phyloP scores from a whole-genome alignment of 306 rosid genomes.

The Pterocarpus macrocarpus region DNA sequence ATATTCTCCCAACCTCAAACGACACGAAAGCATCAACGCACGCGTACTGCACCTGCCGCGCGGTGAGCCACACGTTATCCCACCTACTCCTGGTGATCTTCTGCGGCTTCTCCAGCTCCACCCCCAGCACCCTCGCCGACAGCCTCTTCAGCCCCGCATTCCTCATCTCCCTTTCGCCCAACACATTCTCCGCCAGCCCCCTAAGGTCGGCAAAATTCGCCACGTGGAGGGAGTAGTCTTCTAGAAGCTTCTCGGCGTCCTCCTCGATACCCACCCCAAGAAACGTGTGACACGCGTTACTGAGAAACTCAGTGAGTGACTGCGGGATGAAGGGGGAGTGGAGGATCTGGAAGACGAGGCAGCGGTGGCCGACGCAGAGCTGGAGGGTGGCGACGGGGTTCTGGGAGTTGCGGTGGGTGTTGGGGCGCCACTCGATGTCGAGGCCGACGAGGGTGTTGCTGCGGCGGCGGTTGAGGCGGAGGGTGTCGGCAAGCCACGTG shows the following conservation, averaged over 20 bases:
- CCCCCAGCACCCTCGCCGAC: conserved; percentile 33
- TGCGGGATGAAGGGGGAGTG: conserved; percentile 42
- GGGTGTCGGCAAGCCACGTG: conserved; percentile 45
- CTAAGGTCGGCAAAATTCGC: conserved; percentile 41
- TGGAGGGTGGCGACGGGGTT: conserved; percentile 48
- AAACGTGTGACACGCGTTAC: conserved; percentile 26
- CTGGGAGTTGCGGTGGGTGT: conserved; percentile 16
- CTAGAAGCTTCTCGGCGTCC: conserved; percentile 48
- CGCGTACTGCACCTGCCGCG: conserved; percentile 52
- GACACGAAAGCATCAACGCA: conserved; percentile 52
- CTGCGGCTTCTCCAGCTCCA: conserved; percentile 43
- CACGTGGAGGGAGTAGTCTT: conserved; percentile 34
- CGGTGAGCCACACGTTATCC: conserved; percentile 37
- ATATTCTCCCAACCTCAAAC: conserved; percentile 34
- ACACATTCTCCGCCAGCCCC: conserved; percentile 29
- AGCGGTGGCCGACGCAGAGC: conserved; percentile 43
- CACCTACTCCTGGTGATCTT: conserved; percentile 41
- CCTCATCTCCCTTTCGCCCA: not conserved
- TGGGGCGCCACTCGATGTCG: conserved; percentile 64
- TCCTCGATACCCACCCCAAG: conserved; percentile 50
- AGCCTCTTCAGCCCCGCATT: not conserved
- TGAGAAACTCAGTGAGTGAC: conserved; percentile 38
- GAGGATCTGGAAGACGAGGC: conserved; percentile 57
- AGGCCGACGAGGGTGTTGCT: conserved; percentile 42
- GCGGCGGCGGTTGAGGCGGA: not conserved